A percentile compares a stretch with the other conserved stretches of the same genome.
phyloP scores from a whole-genome alignment of 2,329 filamentous ascomycete species.

The Phyllosticta capitalensis region DNA sequence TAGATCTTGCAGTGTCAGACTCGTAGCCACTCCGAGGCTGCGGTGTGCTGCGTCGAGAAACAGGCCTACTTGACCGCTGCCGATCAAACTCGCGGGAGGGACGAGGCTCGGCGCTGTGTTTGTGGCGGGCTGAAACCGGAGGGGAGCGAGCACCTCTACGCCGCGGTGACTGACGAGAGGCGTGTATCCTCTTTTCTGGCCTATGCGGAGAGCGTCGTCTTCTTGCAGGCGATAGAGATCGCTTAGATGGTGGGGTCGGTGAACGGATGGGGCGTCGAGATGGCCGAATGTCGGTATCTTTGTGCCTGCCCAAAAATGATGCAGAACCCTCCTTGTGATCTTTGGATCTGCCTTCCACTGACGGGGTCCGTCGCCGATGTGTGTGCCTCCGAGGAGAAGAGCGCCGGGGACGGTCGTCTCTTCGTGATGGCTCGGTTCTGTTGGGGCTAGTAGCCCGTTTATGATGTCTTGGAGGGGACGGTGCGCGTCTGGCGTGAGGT shows the following conservation, averaged over 20 bases:
- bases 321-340: slow-evolving; percentile 3
- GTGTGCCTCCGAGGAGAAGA: slow-evolving; percentile 23
- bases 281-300: slow-evolving; percentile 17
- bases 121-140: slow-evolving; percentile 15
- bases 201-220: slow-evolving; percentile 20
- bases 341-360: slow-evolving; percentile 16
- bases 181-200: slow-evolving; percentile 17
- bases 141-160: slow-evolving; percentile 21
- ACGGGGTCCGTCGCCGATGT: slow-evolving; percentile 18
- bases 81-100: slow-evolving; percentile 15
- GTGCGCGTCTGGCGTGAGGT: slow-evolving; percentile 25
- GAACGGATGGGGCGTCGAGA: slow-evolving; percentile 20
- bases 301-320: not conserved
- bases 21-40: slow-evolving; percentile 20
- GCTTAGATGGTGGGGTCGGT: slow-evolving; percentile 22
- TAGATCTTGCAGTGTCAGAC: slow-evolving; percentile 22
- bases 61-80: slow-evolving; percentile 13
- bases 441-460: slow-evolving; percentile 25
- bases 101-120: slow-evolving; percentile 14
- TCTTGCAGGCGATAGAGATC: slow-evolving; percentile 18
- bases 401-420: slow-evolving; percentile 20
- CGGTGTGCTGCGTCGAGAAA: slow-evolving; percentile 21
- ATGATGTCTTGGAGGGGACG: slow-evolving; percentile 21
- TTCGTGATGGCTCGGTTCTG: slow-evolving; percentile 18
- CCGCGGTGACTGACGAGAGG: slow-evolving; percentile 18